Evolutionary conservation across 2,329 filamentous ascomycete genomes (phyloP).

Genomic region (Pyrenophora graminea): DNA sequence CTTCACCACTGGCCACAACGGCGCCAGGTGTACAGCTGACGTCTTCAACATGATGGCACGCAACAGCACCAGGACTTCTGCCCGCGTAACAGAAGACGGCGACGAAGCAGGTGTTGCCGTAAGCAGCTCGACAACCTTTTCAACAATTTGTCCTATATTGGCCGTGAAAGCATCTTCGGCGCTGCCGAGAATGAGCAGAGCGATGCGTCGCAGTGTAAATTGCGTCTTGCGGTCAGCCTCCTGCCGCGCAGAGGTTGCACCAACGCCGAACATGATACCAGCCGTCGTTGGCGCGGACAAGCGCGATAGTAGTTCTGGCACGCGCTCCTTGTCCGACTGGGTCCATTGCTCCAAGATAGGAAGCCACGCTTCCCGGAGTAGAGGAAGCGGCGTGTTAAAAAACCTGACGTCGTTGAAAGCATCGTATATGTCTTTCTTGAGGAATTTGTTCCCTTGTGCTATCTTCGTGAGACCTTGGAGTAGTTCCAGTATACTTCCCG

Average conservation of each 20-base stretch:
- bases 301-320: conserved; percentile 78
- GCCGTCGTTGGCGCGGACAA: conserved; percentile 86
- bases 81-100: conserved; percentile 84
- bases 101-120: conserved; percentile 84
- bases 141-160: conserved; percentile 73
- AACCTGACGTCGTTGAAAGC: conserved; percentile 90
- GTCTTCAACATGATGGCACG: conserved; percentile 80
- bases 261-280: conserved; percentile 98
- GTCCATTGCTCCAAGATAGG: conserved; percentile 83
- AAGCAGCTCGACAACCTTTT: conserved; percentile 85
- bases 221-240: conserved; percentile 94
- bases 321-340: conserved; percentile 81
- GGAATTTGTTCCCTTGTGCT: conserved; percentile 79
- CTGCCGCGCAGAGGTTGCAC: conserved; percentile 87
- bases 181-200: conserved; percentile 76
- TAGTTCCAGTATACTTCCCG: conserved; percentile 70
- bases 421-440: conserved; percentile 91
- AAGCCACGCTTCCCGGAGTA: conserved; percentile 78
- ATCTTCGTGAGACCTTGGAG: conserved; percentile 77
- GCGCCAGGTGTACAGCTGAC: conserved; percentile 76
- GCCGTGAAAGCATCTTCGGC: conserved; percentile 78
- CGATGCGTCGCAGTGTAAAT: conserved; percentile 81
- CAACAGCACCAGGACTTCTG: conserved; percentile 87
- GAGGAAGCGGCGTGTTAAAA: conserved; percentile 69
- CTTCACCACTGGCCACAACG: conserved; percentile 89